phyloP scores from a whole-genome alignment of 176 grass and related monocot species.

The Hordeum marinum region DNA sequence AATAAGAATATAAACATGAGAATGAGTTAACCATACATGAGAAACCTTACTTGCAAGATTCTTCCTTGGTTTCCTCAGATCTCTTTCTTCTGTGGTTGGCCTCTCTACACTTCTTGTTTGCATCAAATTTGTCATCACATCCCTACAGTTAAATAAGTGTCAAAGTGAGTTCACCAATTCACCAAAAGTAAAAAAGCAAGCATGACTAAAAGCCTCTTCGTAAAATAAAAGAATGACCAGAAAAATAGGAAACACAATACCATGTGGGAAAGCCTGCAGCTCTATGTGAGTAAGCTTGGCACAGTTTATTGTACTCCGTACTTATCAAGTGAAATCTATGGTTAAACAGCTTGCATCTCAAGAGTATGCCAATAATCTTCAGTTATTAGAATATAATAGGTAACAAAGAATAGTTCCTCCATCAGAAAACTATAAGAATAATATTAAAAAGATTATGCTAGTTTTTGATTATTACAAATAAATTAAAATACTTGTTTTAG shows the following conservation, averaged over 20 bases:
- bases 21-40: slow-evolving; percentile 9
- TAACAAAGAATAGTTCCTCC: background rate
- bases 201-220: background rate
- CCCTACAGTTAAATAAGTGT: slow-evolving; percentile 9
- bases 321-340: background rate
- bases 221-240: background rate
- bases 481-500: background rate
- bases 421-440: background rate
- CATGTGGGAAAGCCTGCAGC: background rate
- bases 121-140: background rate
- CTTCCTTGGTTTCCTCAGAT: slow-evolving; percentile 43
- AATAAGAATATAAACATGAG: background rate
- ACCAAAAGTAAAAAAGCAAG: background rate
- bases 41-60: slow-evolving; percentile 47
- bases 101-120: slow-evolving; percentile 33
- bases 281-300: background rate
- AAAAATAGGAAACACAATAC: background rate
- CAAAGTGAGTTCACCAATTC: background rate
- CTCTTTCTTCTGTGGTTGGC: slow-evolving; percentile 10
- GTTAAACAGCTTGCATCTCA: background rate
- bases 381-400: background rate
- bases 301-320: background rate
- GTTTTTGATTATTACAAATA: background rate
- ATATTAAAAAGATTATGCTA: background rate
- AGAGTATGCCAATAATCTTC: background rate